Percentiles rank a stretch among this genome's conserved stretches.
These are phyloP conservation scores for Favolaschia claudopus DNA, from an alignment of 768 basidiomycete species.

Conservation along the genomic window DNA sequence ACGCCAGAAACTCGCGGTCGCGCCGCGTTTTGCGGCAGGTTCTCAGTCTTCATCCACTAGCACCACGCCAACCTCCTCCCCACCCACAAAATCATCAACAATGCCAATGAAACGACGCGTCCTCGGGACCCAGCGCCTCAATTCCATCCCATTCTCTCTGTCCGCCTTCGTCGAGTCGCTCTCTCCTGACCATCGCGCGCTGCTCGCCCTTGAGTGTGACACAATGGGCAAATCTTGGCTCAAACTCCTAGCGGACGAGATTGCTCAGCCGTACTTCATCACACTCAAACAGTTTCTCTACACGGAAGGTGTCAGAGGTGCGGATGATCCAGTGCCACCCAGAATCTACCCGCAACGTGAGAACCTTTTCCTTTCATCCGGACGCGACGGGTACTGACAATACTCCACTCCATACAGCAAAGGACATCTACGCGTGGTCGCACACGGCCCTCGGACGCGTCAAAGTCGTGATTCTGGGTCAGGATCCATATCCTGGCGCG, in stretches of 20 bases:
- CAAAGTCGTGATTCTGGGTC: slow-evolving; percentile 88
- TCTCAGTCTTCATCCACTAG: no score
- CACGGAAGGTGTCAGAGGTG: slow-evolving; percentile 65
- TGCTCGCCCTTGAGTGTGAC: slow-evolving; percentile 74
- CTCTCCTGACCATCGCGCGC: slow-evolving; percentile 54
- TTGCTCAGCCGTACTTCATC: slow-evolving; percentile 81
- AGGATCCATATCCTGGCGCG: slow-evolving; percentile 85
- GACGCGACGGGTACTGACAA: slow-evolving; percentile 5
- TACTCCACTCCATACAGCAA: slow-evolving; percentile 58
- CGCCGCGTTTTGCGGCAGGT: not conserved
- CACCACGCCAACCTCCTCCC: slow-evolving; percentile 4
- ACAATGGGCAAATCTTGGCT: slow-evolving; percentile 71
- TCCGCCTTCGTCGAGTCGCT: slow-evolving; percentile 59
- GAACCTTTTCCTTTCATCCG: slow-evolving; percentile 34
- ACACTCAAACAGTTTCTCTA: slow-evolving; percentile 73
- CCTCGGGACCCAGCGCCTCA: slow-evolving; percentile 44
- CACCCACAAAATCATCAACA: not conserved
- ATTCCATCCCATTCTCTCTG: slow-evolving; percentile 75
- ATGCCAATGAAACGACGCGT: not conserved
- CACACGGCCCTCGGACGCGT: slow-evolving; percentile 86
- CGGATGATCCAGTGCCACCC: slow-evolving; percentile 50
- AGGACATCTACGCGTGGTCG: slow-evolving; percentile 92
- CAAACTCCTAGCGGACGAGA: slow-evolving; percentile 75
- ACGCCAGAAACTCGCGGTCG: slow-evolving; percentile 50
- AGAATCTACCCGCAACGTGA: slow-evolving; percentile 83